phyloP scores from a whole-genome alignment of 192 early-diverging fungal genomes.

The Coemansia sp. region DNA sequence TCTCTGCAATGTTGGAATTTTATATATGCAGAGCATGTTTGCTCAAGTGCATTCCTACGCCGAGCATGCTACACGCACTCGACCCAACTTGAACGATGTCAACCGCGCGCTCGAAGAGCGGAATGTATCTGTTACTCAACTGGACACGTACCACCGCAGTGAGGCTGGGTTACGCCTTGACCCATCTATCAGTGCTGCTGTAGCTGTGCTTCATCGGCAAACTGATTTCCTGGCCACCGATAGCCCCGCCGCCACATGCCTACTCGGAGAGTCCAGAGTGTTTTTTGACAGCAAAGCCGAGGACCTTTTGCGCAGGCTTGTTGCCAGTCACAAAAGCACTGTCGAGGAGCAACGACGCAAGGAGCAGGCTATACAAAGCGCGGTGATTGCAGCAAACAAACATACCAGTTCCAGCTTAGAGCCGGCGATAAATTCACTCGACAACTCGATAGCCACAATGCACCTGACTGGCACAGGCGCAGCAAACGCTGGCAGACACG shows the following conservation, averaged over 20 bases:
- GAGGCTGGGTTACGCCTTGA: constrained; percentile 14
- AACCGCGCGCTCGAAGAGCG: constrained; percentile 50
- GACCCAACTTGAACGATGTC: constrained; percentile 57
- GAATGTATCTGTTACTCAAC: constrained; percentile 29
- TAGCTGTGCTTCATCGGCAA: constrained; percentile 20
- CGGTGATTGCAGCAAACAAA: constrained; percentile 1
- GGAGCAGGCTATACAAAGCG: constrained; percentile 14
- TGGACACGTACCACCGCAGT: constrained; percentile 30
- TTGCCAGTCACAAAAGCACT: constrained; percentile 18
- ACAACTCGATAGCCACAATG: not conserved
- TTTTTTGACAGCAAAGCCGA: constrained; percentile 44
- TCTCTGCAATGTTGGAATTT: constrained; percentile 36
- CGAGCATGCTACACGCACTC: constrained; percentile 55
- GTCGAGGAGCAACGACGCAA: constrained; percentile 16
- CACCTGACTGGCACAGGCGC: not conserved
- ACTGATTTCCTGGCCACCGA: not conserved
- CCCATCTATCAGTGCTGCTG: constrained; percentile 16
- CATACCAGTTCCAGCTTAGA: not conserved
- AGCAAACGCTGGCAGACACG: not conserved
- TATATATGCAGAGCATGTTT: constrained; percentile 56
- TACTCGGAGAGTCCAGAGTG: constrained; percentile 9
- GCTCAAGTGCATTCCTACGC: constrained; percentile 52
- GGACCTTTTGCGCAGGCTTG: constrained; percentile 31
- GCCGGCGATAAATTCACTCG: not conserved
- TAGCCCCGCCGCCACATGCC: not conserved